Conservation (phyloP, 164 flowering plant genomes). For the Echeveria elegans region DNA sequence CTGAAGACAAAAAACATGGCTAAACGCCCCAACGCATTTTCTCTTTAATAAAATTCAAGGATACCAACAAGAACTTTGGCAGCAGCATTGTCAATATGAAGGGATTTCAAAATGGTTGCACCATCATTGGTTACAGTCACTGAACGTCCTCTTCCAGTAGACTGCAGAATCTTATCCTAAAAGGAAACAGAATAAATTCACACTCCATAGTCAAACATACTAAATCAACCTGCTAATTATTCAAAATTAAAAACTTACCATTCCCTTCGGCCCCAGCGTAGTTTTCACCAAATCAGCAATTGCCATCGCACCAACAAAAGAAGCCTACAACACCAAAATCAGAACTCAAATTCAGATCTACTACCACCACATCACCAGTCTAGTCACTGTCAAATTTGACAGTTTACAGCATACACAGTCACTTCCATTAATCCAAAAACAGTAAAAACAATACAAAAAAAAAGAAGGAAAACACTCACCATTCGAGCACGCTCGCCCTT, state of each 20-base stretch:
- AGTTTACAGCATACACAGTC: too few relatives aligned
- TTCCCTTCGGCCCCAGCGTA: conserved; percentile 97
- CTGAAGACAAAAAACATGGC: neutral
- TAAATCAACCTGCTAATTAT: neutral
- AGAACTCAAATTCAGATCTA: neutral
- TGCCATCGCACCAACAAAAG: conserved; percentile 97
- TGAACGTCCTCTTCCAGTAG: conserved; percentile 74
- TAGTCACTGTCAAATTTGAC: too few relatives aligned
- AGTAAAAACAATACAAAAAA: too few relatives aligned
- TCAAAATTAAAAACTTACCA: conserved; percentile 60
- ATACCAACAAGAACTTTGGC: conserved; percentile 98
- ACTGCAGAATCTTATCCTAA: conserved; percentile 92
- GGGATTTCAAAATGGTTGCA: conserved; percentile 91
- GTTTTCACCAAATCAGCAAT: conserved; percentile 94
- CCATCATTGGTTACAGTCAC: conserved; percentile 98
- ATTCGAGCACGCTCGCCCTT: conserved; percentile 97
- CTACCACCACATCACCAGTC: too few relatives aligned
- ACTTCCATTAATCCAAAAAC: too few relatives aligned
- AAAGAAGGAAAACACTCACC: conserved; percentile 33
- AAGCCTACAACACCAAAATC: conserved; percentile 33
- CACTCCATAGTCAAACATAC: neutral
- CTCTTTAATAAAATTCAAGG: conserved; percentile 23
- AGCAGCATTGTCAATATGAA: conserved; percentile 93
- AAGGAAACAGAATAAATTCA: neutral
- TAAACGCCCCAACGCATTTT: neutral